Evolutionary conservation across 139 green algal species (phyloP).

Genomic region (Chlorella sorokiniana): DNA sequence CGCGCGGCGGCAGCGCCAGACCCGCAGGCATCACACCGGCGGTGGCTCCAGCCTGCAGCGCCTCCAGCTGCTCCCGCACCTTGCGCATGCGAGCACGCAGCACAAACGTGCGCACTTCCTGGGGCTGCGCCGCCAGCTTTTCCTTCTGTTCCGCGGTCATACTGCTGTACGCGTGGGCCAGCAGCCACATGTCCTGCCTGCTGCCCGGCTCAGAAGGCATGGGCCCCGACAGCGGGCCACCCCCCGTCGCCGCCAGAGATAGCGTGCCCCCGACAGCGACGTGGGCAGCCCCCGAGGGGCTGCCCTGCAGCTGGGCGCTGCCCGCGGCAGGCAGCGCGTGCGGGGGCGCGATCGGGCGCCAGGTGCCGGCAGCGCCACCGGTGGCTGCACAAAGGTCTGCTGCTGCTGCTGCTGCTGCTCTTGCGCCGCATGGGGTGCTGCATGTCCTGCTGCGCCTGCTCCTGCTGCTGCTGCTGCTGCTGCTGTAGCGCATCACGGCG

Average conservation of each 20-base stretch:
- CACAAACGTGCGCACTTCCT: constrained; percentile 3
- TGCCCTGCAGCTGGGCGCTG: too few relatives aligned
- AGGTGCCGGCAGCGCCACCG: too few relatives aligned
- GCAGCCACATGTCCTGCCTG: constrained; percentile 16
- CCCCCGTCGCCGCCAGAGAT: neutral
- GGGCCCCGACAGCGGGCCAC: too few relatives aligned
- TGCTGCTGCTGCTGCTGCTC: neutral
- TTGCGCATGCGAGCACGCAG: constrained; percentile 21
- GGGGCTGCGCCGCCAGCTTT: constrained; percentile 20
- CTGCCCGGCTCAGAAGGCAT: neutral
- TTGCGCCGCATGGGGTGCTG: neutral
- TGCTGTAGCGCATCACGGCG: neutral
- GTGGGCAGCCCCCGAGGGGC: too few relatives aligned
- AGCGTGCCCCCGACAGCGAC: neutral
- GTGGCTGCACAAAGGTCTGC: neutral
- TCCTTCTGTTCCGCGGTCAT: constrained; percentile 20
- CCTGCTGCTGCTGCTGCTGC: constrained; percentile 2
- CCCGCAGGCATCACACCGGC: neutral
- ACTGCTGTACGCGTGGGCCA: constrained; percentile 11
- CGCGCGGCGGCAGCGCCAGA: neutral
- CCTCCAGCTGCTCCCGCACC: constrained; percentile 6
- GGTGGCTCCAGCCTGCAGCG: constrained; percentile 1
- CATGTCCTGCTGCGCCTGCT: neutral
- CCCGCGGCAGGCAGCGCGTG: too few relatives aligned
- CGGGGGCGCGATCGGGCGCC: too few relatives aligned